Evolutionary conservation across 352 stramenopile species (phyloP), one percentile per base, ranked within the genome.

Genomic region (Discostella stelligera): DNA sequence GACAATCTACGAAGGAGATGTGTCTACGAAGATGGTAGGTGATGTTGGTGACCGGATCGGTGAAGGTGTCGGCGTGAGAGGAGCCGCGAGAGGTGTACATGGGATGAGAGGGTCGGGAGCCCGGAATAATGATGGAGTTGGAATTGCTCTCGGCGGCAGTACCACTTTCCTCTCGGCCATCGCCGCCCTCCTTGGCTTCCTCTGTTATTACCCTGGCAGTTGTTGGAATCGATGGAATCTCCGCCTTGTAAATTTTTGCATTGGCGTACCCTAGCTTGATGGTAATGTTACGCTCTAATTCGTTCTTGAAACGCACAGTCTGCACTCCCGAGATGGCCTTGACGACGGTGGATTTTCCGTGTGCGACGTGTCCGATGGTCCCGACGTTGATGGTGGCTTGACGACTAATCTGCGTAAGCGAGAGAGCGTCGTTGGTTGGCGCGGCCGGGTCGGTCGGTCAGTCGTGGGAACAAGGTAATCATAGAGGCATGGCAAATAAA

Each of bases 221-320:
- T 14, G 37, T 44, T 10, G 37, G 37, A 44, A 44, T 44, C 37
- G 37, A 44, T 14, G 37, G 37, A 44, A 44, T 44, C 11, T 44
- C 71, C 49, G 68, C 90, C 79, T 97, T 96, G 93, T 98, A 99
- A 87, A 99, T 99, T 91, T 99, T 99, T 60, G 97, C 98, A 86
- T 99, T 99, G 65, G 98, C 97, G 85, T 99, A 99, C 65, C 98
- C 97, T n/a, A 99, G 91, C 91, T 99, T 99, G 91, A 99, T 99
- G 65, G 98, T 99, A 86, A 99, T 99, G 92, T 99, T 99, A 81
- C 97, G 95, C 86, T 98, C 97, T 74, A 99, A 87, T 85, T 99
- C 97, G 87, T 99, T 99, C 82, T 94, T 93, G 74, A 94, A 94
- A 59, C 95, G 95, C 56, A 98, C 95, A 4, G 96, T 98, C 89